Evolutionary conservation across 192 early-diverging fungal genomes (phyloP), one percentile per base, ranked within the genome.

Genomic region (Entomortierella beljakovae): DNA sequence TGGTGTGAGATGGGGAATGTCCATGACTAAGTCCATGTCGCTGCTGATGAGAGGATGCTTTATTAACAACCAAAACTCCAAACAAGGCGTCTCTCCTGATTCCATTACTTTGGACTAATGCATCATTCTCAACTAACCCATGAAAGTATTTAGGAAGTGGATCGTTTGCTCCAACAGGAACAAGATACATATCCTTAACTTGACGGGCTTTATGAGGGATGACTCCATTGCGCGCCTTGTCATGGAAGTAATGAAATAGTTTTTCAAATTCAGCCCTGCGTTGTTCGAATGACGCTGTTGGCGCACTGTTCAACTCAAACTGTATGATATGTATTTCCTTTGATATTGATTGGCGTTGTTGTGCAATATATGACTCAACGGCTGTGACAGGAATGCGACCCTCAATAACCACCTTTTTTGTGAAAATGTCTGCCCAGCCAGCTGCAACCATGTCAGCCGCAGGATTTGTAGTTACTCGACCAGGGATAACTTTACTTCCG

Each of bases 161-260:
- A 7, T 88, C 88, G 9, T 81, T 81, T 18, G 74, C 68, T 31
- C 63, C 67, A 9, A 94, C 60, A 34, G 93, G 92, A 7, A 93
- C 73, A 34, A 94, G 29, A 67, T 94, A 94, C 87, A 94, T 88
- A 53, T 94, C 93, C 70, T 92, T 93, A 23, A 93, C 87, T 40
- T 69, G 82, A 16, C 88, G 82, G 31, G 86, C 88, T 53, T 84
- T 82, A 40, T 90, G 83, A n/a, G 85, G 90, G 11, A 94, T 84
- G 0, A 93, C 92, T 6, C 90, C 93, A 71, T 84, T 88, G n/a
- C 92, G 82, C 16, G 80, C 52, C 52, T 86, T 82, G 15, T 75
- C 73, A n/a, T 82, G 63, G 57, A 94, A 91, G 66, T 93, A 92
- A 18, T 84, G 80, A 43, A 91, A 85, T 33, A 94, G 61, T 11